Percentiles rank a stretch among this genome's conserved stretches.
Conservation (phyloP, 257 asterid species). For the Perilla frutescens region DNA sequence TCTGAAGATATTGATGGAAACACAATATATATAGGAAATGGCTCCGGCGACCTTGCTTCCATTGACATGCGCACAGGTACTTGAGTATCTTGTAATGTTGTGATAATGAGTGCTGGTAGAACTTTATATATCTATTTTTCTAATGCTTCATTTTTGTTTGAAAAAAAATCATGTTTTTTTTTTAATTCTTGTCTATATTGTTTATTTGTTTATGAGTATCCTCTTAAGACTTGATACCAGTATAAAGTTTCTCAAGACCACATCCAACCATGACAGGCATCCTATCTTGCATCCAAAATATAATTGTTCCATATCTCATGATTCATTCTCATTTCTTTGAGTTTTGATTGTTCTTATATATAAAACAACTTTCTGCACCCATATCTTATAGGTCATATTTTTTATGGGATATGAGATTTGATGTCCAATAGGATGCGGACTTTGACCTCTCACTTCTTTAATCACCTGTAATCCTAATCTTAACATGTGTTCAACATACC, state of each 20-base stretch:
- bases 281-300: neutral
- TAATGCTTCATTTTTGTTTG: neutral
- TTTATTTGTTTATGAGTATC: neutral
- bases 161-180: neutral
- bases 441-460: neutral
- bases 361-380: neutral
- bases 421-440: neutral
- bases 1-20: conserved; percentile 80
- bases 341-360: conserved; percentile 3
- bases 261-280: neutral
- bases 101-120: neutral
- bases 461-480: neutral
- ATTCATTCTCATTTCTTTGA: neutral
- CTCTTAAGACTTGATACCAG: neutral
- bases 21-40: conserved; percentile 80
- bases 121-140: neutral
- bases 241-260: neutral
- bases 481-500: neutral
- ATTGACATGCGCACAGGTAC: conserved; percentile 88
- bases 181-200: neutral
- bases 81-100: conserved; percentile 14
- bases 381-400: neutral
- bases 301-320: conserved; percentile 11
- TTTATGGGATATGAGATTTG: neutral
- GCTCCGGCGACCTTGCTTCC: conserved; percentile 96